Evolutionary conservation across 306 rosid species (phyloP).

Genomic region (Malus fusca): DNA sequence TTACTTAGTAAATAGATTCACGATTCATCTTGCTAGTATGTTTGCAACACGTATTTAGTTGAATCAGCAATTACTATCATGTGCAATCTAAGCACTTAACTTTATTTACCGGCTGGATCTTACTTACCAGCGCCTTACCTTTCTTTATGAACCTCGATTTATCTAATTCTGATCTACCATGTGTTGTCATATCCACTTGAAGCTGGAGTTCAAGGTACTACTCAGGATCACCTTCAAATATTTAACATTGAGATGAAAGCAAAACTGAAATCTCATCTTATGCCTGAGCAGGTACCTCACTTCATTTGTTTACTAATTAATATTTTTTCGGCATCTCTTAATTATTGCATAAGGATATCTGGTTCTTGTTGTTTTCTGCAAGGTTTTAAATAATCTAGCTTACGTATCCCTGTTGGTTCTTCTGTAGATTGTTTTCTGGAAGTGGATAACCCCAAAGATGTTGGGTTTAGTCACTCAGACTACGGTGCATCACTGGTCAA

Average conservation of each 20-base stretch:
- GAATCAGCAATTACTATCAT: background rate
- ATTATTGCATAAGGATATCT: background rate
- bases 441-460: slow-evolving; percentile 90
- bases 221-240: slow-evolving; percentile 94
- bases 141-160: background rate
- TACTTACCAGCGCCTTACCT: background rate
- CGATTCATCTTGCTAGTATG: background rate
- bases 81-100: background rate
- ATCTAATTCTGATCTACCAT: background rate
- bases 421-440: slow-evolving; percentile 89
- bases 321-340: background rate
- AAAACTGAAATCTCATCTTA: slow-evolving; percentile 82
- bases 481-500: slow-evolving; percentile 94
- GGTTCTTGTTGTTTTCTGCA: background rate
- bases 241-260: slow-evolving; percentile 95
- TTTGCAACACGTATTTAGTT: background rate
- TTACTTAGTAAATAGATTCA: background rate
- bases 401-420: slow-evolving; percentile 8
- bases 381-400: slow-evolving; percentile 10
- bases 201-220: slow-evolving; percentile 99
- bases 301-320: background rate
- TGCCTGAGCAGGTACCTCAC: slow-evolving; percentile 91
- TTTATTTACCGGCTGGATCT: background rate
- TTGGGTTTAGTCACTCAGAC: slow-evolving; percentile 92
- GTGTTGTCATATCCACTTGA: slow-evolving; percentile 16